Percentiles rank a stretch among this genome's conserved stretches.
These are phyloP conservation scores for Tuber borchii DNA, from an alignment of 495 filamentous ascomycete species.

Conservation along the genomic window DNA sequence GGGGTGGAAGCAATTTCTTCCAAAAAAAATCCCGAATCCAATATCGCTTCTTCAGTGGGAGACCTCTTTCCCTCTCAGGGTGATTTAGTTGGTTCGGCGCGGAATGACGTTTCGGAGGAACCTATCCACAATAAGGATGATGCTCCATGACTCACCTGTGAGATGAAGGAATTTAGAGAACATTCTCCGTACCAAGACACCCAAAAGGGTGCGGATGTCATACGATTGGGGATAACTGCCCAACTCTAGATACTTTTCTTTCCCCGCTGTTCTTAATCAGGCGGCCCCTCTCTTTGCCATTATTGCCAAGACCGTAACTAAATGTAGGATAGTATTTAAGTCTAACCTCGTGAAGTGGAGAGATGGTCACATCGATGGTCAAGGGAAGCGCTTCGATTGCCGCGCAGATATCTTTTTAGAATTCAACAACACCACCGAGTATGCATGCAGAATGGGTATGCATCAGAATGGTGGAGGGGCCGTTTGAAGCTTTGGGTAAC, in stretches of 20 bases:
- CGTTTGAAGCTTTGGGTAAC: slow-evolving; percentile 2
- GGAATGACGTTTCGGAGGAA: slow-evolving; percentile 37
- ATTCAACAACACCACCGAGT: background rate
- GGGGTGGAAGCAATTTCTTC: background rate
- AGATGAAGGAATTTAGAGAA: slow-evolving; percentile 30
- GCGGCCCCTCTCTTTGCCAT: background rate
- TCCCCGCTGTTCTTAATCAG: background rate
- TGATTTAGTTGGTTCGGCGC: background rate
- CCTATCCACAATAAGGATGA: slow-evolving; percentile 32
- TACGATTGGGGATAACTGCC: slow-evolving; percentile 15
- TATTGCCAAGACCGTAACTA: background rate
- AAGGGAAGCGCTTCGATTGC: slow-evolving; percentile 2
- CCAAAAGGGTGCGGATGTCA: slow-evolving; percentile 12
- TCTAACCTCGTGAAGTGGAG: background rate
- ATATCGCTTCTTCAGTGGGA: background rate
- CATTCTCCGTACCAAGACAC: slow-evolving; percentile 15
- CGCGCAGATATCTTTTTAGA: slow-evolving; percentile 3
- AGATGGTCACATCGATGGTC: background rate
- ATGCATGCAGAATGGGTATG: background rate
- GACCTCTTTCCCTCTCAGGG: background rate
- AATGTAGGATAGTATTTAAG: background rate
- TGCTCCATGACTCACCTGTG: slow-evolving; percentile 35
- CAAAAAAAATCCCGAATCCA: background rate
- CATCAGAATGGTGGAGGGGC: background rate
- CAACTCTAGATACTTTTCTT: background rate